phyloP scores from a whole-genome alignment of 169 alveolate genomes.

The Blepharisma undulans region DNA sequence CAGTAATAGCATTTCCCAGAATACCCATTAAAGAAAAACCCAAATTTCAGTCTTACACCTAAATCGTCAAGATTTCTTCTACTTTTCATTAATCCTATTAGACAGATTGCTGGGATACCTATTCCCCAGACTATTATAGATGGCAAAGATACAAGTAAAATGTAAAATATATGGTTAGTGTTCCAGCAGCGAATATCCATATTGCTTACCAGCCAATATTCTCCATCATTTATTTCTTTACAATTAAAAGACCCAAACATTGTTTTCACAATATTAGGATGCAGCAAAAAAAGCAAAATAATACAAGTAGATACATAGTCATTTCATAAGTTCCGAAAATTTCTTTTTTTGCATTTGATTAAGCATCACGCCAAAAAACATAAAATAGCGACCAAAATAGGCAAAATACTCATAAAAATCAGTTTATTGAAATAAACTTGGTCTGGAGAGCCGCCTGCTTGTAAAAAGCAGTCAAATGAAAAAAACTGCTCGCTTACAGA shows the following conservation, averaged over 20 bases:
- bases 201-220: not conserved
- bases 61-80: not conserved
- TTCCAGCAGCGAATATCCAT: conserved; percentile 31
- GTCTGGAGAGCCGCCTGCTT: not conserved
- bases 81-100: not conserved
- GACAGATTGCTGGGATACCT: conserved; percentile 24
- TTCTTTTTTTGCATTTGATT: not conserved
- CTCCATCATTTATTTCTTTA: not conserved
- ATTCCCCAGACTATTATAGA: conserved; percentile 40
- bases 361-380: conserved; percentile 4
- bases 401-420: not conserved
- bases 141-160: conserved; percentile 2
- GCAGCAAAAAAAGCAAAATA: conserved; percentile 37
- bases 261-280: conserved; percentile 42
- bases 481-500: not conserved
- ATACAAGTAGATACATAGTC: not conserved
- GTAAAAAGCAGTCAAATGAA: conserved; percentile 22
- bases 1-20: conserved; percentile 41
- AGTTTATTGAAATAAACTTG: not conserved
- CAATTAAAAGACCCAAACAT: conserved; percentile 32
- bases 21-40: conserved; percentile 56
- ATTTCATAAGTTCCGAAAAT: not conserved
- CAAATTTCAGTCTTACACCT: conserved; percentile 36
- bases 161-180: not conserved
- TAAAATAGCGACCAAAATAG: not conserved